phyloP scores from a whole-genome alignment of 208 protist genomes.

The Leishmania braziliensis region DNA sequence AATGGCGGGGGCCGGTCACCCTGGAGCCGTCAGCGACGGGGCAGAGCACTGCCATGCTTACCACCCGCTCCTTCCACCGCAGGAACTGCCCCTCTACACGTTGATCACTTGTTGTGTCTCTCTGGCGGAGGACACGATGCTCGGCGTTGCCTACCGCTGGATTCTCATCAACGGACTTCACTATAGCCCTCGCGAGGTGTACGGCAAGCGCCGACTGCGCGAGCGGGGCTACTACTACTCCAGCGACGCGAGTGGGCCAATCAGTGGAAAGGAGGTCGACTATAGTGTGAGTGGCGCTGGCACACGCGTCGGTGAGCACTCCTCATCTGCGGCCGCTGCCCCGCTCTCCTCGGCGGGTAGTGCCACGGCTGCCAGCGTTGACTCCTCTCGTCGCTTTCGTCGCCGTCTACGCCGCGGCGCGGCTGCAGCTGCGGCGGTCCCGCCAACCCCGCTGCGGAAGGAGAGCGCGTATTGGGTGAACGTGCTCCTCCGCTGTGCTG shows the following conservation, averaged over 20 bases:
- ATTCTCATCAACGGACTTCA: constrained; percentile 29
- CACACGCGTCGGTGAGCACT: not conserved
- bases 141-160: constrained; percentile 29
- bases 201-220: constrained; percentile 20
- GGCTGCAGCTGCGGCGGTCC: constrained; percentile 2
- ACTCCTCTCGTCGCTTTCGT: constrained; percentile 17
- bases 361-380: not conserved
- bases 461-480: constrained; percentile 76
- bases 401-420: constrained; percentile 25
- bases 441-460: constrained; percentile 21
- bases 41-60: constrained; percentile 3
- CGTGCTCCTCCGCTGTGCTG: constrained; percentile 53
- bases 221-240: constrained; percentile 13
- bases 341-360: not conserved
- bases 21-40: not conserved
- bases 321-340: not conserved
- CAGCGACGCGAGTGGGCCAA: not conserved
- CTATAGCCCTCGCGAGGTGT: constrained; percentile 27
- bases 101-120: constrained; percentile 10
- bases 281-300: not conserved
- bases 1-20: not conserved
- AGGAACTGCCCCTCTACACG: constrained; percentile 28
- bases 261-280: not conserved
- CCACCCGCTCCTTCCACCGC: constrained; percentile 12
- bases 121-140: constrained; percentile 18